Evolutionary conservation across 768 basidiomycete species (phyloP).

Genomic region (Cubamyces lactineus): DNA sequence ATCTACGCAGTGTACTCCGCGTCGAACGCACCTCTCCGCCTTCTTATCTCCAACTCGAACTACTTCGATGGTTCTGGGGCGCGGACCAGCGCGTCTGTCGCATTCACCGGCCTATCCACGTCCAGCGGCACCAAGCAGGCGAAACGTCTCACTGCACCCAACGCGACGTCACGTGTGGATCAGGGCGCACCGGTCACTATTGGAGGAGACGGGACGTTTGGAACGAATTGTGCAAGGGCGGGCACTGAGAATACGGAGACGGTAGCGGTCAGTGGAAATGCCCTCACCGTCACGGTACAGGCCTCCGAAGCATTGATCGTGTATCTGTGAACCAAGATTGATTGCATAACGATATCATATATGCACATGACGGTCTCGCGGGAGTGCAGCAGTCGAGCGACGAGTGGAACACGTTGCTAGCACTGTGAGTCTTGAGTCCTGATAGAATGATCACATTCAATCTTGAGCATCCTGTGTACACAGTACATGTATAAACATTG

Average conservation of each 20-base stretch:
- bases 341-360: neutral
- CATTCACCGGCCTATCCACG: conserved; percentile 34
- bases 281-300: conserved; percentile 34
- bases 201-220: conserved; percentile 38
- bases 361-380: neutral
- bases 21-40: conserved; percentile 31
- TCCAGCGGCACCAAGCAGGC: conserved; percentile 29
- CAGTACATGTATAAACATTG: too few relatives aligned
- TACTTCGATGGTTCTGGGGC: conserved; percentile 40
- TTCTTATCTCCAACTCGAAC: conserved; percentile 41
- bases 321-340: conserved; percentile 27
- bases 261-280: conserved; percentile 29
- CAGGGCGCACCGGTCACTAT: conserved; percentile 40
- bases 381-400: neutral
- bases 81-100: conserved; percentile 34
- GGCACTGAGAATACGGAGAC: conserved; percentile 36
- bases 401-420: too few relatives aligned
- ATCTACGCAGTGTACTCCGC: conserved; percentile 38
- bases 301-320: conserved; percentile 45
- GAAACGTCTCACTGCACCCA: conserved; percentile 40
- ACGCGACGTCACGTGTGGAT: conserved; percentile 38
- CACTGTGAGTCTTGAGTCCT: too few relatives aligned
- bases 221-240: conserved; percentile 29
- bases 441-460: too few relatives aligned
- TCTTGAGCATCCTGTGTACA: neutral